Conservation (phyloP, 306 rosid genomes). For the Acacia confusa region DNA sequence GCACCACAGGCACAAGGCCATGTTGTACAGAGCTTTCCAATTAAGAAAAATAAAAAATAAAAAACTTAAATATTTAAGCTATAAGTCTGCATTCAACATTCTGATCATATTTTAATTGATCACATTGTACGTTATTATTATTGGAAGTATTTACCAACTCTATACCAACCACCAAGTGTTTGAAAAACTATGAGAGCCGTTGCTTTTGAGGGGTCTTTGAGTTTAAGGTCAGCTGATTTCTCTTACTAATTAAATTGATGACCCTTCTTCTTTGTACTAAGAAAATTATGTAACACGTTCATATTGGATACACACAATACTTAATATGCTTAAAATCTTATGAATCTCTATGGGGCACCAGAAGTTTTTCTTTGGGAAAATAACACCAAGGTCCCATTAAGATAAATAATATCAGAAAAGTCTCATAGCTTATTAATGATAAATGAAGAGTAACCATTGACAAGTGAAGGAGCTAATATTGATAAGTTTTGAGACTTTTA, state of each 20-base stretch:
- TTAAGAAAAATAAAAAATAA: background rate
- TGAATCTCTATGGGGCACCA: background rate
- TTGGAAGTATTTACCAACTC: background rate
- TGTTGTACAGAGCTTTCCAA: background rate
- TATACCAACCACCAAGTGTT: background rate
- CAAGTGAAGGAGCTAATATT: too few relatives aligned
- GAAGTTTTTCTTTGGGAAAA: background rate
- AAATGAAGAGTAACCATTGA: too few relatives aligned
- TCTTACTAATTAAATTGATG: background rate
- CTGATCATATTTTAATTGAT: slow-evolving; percentile 8
- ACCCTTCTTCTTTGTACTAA: background rate
- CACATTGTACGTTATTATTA: background rate
- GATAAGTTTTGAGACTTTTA: too few relatives aligned
- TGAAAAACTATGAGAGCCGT: background rate
- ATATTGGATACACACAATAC: background rate
- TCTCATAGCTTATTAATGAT: too few relatives aligned
- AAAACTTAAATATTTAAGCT: background rate
- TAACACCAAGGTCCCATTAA: too few relatives aligned
- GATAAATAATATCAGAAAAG: too few relatives aligned
- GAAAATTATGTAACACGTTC: background rate
- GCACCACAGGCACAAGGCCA: background rate
- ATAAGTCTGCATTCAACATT: slow-evolving; percentile 3
- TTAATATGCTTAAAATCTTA: background rate
- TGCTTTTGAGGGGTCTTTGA: background rate
- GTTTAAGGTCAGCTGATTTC: background rate